Evolutionary conservation across 1,284 basidiomycete species (phyloP), one percentile per base, ranked within the genome.

Genomic region (Marasmius tenuissimus): DNA sequence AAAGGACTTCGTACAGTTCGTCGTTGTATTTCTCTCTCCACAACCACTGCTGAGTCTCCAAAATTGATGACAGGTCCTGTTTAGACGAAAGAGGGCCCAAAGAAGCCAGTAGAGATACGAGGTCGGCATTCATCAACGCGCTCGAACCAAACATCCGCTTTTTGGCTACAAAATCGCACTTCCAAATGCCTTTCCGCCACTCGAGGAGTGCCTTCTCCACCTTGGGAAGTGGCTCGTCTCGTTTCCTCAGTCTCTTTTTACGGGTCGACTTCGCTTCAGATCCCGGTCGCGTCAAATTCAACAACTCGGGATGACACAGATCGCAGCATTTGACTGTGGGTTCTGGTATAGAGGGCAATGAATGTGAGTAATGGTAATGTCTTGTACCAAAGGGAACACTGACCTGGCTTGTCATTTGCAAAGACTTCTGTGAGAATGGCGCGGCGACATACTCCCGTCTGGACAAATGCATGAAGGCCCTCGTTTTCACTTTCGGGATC

Each of bases 251-350:
- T 18, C 16, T 35, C 35, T 33, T 40, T 40, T 54, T 27, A 7
- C 56, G 40, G 16, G 20, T 58, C 4, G 47, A n/a, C 37, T 16
- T 20, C 16, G 33, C 22, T 14, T 49, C 34, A 11, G 34, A n/a
- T 14, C 49, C 57, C 4, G 63, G 63, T 5, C 56, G 39, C 10
- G 51, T 50, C 18, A 22, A n/a, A 20, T 64, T 47, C 10, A 64
- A 38, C 12, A 64, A 48, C 3, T 35, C 20, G 10, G 60, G 60
- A 42, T 59, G n/a, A 39, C 63, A 64, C 11, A 64, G 40, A 50
- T 64, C 60, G 33, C 63, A 64, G 38, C 63, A 64, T 10, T 60
- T 39, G 22, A 61, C 63, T 11, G 11, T 58, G 7, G 51, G 60
- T 12, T 47, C 61, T 70, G 18, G 11, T 42, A 12, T 42, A 5